Percentiles rank a stretch among this genome's conserved stretches.
Evolutionary conservation across 1,284 basidiomycete genomes (phyloP).

Genomic region (Chondrostereum purpureum): DNA sequence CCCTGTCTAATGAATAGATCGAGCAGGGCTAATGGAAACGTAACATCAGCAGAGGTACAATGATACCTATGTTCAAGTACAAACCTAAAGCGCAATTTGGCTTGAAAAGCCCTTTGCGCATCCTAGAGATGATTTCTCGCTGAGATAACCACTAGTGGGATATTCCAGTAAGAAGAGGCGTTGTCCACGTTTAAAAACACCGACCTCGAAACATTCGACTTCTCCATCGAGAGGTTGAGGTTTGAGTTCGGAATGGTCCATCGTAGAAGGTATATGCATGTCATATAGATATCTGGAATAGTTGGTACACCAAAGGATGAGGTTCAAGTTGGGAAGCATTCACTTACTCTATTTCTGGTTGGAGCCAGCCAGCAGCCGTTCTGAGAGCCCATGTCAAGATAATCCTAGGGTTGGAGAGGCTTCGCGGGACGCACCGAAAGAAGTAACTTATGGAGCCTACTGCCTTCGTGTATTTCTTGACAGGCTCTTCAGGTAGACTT

Average conservation of each 20-base stretch:
- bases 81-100: conserved; percentile 76
- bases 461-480: conserved; percentile 49
- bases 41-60: conserved; percentile 3
- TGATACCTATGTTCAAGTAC: conserved; percentile 12
- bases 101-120: conserved; percentile 73
- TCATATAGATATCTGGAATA: conserved; percentile 76
- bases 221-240: conserved; percentile 86
- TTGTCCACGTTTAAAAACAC: conserved; percentile 6
- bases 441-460: conserved; percentile 69
- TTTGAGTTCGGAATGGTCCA: conserved; percentile 41
- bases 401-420: neutral
- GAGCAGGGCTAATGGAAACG: conserved; percentile 52
- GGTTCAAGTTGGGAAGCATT: conserved; percentile 6
- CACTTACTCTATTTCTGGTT: conserved; percentile 79
- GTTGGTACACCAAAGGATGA: neutral
- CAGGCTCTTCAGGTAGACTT: conserved; percentile 60
- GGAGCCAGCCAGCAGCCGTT: conserved; percentile 69
- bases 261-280: conserved; percentile 54
- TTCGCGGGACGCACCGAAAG: conserved; percentile 35
- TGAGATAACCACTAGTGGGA: conserved; percentile 49
- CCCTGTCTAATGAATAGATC: conserved; percentile 82
- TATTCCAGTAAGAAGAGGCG: neutral
- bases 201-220: conserved; percentile 84
- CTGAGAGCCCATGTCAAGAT: conserved; percentile 25
- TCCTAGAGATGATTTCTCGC: conserved; percentile 44